Evolutionary conservation across 78 protist genomes (phyloP).

Genomic region (Acrasis kona): DNA sequence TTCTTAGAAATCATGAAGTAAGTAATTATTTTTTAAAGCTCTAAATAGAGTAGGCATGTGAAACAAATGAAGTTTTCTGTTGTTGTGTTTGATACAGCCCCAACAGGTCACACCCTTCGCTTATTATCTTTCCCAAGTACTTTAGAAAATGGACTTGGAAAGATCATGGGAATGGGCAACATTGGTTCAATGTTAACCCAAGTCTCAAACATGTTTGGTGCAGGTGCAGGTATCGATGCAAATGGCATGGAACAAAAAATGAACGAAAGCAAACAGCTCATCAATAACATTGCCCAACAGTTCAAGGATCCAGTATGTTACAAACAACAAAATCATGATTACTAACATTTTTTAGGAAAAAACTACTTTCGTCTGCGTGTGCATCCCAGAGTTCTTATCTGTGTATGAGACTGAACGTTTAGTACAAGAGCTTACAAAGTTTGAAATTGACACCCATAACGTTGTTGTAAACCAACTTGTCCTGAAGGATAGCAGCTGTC

Average conservation of each 20-base stretch:
- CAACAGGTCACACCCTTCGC: constrained; percentile 99
- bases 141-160: constrained; percentile 56
- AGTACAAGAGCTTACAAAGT: constrained; percentile 79
- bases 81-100: constrained; percentile 98
- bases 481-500: neutral
- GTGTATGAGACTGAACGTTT: constrained; percentile 99
- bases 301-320: constrained; percentile 55
- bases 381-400: constrained; percentile 96
- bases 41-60: no score
- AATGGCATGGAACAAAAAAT: constrained; percentile 21
- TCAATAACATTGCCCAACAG: constrained; percentile 61
- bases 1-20: constrained; percentile 81
- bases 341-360: neutral
- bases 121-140: constrained; percentile 75
- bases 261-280: constrained; percentile 7
- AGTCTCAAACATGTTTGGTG: neutral
- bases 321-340: neutral
- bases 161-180: constrained; percentile 30
- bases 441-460: constrained; percentile 78
- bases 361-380: constrained; percentile 96
- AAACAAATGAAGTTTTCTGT: constrained; percentile 56
- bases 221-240: constrained; percentile 13
- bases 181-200: constrained; percentile 7
- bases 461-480: constrained; percentile 92
- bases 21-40: neutral